These are phyloP conservation scores for Ophiostoma montium DNA, from an alignment of 2,329 filamentous ascomycete genomes.

Conservation along the genomic window DNA sequence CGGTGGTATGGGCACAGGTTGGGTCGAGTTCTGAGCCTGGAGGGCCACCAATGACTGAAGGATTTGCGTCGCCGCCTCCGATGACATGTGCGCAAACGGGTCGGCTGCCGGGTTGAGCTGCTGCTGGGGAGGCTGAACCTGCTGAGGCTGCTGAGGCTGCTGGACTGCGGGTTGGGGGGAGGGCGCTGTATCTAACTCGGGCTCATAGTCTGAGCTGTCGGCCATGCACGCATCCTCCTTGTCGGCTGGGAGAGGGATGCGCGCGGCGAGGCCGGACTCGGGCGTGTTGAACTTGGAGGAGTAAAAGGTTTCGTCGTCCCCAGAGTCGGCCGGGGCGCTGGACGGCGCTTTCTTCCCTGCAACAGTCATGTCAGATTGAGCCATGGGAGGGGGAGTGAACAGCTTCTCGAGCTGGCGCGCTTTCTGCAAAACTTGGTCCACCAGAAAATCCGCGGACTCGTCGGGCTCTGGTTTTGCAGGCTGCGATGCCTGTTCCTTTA, in stretches of 20 bases:
- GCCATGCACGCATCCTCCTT: slow-evolving; percentile 25
- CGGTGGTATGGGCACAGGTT: background rate
- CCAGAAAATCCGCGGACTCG: slow-evolving; percentile 49
- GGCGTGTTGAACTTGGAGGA: slow-evolving; percentile 83
- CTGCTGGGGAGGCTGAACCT: background rate
- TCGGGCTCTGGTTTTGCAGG: slow-evolving; percentile 29
- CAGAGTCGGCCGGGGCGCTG: slow-evolving; percentile 55
- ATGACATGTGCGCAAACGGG: background rate
- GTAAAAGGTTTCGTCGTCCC: slow-evolving; percentile 91
- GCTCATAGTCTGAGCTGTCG: slow-evolving; percentile 23
- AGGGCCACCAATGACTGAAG: background rate
- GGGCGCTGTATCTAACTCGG: slow-evolving; percentile 15
- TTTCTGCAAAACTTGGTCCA: slow-evolving; percentile 58
- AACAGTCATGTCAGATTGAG: background rate
- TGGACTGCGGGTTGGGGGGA: background rate
- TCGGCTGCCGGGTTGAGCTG: slow-evolving; percentile 1
- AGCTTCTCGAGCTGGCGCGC: slow-evolving; percentile 59
- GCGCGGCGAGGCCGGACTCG: slow-evolving; percentile 34
- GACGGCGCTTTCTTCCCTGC: background rate
- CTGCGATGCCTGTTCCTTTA: slow-evolving; percentile 67
- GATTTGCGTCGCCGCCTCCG: background rate
- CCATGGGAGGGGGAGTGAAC: slow-evolving; percentile 39
- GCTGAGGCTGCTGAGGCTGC: too few relatives aligned
- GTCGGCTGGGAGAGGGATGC: slow-evolving; percentile 31
- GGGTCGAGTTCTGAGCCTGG: background rate